These are phyloP conservation scores for Amylostereum chailletii DNA, from an alignment of 1,284 basidiomycete genomes.

Conservation along the genomic window DNA sequence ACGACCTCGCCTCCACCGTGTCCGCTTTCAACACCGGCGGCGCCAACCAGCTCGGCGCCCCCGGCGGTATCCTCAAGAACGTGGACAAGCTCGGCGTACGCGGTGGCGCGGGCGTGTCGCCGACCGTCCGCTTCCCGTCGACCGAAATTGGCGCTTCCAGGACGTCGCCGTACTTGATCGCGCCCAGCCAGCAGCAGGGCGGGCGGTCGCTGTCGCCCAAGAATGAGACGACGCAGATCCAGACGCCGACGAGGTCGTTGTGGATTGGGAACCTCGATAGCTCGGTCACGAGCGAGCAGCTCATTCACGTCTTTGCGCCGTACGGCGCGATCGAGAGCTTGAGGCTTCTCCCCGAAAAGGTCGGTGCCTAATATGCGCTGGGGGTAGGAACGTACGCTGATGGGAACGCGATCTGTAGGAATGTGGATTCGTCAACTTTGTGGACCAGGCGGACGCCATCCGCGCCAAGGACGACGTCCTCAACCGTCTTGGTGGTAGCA, in stretches of 20 bases:
- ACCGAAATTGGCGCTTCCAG: constrained; percentile 46
- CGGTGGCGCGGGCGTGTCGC: constrained; percentile 37
- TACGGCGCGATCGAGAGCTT: constrained; percentile 97
- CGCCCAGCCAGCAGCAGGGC: constrained; percentile 38
- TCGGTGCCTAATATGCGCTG: constrained; percentile 24
- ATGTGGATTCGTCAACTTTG: constrained; percentile 98
- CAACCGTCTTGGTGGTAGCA: constrained; percentile 88
- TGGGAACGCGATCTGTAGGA: constrained; percentile 43
- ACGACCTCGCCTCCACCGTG: constrained; percentile 26
- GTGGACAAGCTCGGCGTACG: constrained; percentile 35
- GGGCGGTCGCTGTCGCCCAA: constrained; percentile 68
- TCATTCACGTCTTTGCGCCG: constrained; percentile 90
- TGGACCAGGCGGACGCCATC: constrained; percentile 89
- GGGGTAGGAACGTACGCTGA: constrained; percentile 8
- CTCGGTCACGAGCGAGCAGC: constrained; percentile 87
- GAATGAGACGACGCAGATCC: constrained; percentile 66
- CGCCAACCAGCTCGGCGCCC: constrained; percentile 7
- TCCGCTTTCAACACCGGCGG: constrained; percentile 9
- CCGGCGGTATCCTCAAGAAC: constrained; percentile 12
- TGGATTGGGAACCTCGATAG: constrained; percentile 98
- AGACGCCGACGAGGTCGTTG: constrained; percentile 89
- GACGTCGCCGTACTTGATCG: constrained; percentile 45
- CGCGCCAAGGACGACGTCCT: constrained; percentile 95
- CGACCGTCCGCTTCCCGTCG: constrained; percentile 65
- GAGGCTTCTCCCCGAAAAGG: constrained; percentile 92